Evolutionary conservation across 1,139 yeast genomes (phyloP).

Genomic region (Taiozyma sp.): DNA sequence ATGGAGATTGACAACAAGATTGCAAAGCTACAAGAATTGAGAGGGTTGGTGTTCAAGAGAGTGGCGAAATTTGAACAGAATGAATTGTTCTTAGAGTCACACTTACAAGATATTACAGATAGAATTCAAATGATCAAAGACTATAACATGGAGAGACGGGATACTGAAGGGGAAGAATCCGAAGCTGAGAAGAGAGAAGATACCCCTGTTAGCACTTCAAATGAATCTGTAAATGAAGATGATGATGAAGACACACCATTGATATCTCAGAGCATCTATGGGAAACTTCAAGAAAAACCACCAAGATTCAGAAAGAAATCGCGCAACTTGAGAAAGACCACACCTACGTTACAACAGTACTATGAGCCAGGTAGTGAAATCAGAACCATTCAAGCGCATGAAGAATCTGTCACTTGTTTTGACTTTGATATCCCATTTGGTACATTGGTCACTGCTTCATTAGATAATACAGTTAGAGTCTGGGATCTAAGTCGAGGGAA

Average conservation of each 20-base stretch:
- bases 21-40: conserved; percentile 40
- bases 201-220: not conserved
- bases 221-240: conserved; percentile 1
- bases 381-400: conserved; percentile 46
- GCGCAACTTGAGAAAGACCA: conserved; percentile 38
- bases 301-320: conserved; percentile 25
- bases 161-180: conserved; percentile 19
- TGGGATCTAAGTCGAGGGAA: conserved; percentile 68
- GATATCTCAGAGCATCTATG: conserved; percentile 34
- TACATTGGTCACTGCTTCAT: conserved; percentile 67
- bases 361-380: conserved; percentile 54
- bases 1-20: conserved; percentile 55
- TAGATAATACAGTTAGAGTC: conserved; percentile 76
- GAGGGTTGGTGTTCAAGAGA: conserved; percentile 48
- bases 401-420: conserved; percentile 44
- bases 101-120: conserved; percentile 36
- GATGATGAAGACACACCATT: conserved; percentile 18
- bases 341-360: conserved; percentile 56
- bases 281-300: conserved; percentile 29
- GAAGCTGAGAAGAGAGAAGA: conserved; percentile 13
- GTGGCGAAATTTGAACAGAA: conserved; percentile 55
- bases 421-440: conserved; percentile 72
- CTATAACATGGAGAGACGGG: conserved; percentile 25
- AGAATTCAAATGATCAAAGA: conserved; percentile 33
- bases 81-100: conserved; percentile 46